A percentile compares a stretch with the other conserved stretches of the same genome.
These are phyloP conservation scores for Fusarium duplospermum DNA, from an alignment of 2,329 filamentous ascomycete genomes.

Conservation along the genomic window DNA sequence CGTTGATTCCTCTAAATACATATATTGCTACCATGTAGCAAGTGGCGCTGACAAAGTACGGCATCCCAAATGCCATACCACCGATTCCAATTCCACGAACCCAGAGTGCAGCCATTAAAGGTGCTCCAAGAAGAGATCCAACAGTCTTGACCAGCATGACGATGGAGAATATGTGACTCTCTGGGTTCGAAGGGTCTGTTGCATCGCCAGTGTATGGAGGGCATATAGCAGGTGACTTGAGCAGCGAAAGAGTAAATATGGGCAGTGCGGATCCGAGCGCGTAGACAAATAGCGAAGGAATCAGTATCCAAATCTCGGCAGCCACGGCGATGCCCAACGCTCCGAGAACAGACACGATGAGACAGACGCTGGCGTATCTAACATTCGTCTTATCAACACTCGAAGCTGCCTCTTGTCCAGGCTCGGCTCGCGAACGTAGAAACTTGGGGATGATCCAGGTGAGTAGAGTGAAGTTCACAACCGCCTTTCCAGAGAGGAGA, in stretches of 20 bases:
- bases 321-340: conserved; percentile 57
- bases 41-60: conserved; percentile 39
- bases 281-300: conserved; percentile 59
- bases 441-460: conserved; percentile 55
- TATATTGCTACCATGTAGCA: conserved; percentile 39
- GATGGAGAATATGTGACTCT: conserved; percentile 60
- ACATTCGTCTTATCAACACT: conserved; percentile 34
- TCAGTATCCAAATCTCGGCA: conserved; percentile 52
- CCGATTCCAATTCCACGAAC: conserved; percentile 56
- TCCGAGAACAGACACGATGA: conserved; percentile 47
- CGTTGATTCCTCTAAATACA: conserved; percentile 25
- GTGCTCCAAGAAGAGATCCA: conserved; percentile 60
- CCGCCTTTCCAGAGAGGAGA: conserved; percentile 59
- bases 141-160: conserved; percentile 63
- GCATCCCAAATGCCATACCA: conserved; percentile 42
- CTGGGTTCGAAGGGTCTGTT: conserved; percentile 38
- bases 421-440: conserved; percentile 37
- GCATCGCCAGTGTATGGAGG: conserved; percentile 1
- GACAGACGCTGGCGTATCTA: conserved; percentile 30
- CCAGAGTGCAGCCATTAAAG: conserved; percentile 61
- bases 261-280: conserved; percentile 62
- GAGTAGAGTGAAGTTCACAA: conserved; percentile 60
- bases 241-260: conserved; percentile 61
- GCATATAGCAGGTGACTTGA: conserved; percentile 57
- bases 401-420: neutral